A percentile compares a stretch with the other conserved stretches of the same genome.
These are phyloP conservation scores for Pneumocystis jirovecii DNA, from an alignment of 1,139 yeast species.

Conservation along the genomic window DNA sequence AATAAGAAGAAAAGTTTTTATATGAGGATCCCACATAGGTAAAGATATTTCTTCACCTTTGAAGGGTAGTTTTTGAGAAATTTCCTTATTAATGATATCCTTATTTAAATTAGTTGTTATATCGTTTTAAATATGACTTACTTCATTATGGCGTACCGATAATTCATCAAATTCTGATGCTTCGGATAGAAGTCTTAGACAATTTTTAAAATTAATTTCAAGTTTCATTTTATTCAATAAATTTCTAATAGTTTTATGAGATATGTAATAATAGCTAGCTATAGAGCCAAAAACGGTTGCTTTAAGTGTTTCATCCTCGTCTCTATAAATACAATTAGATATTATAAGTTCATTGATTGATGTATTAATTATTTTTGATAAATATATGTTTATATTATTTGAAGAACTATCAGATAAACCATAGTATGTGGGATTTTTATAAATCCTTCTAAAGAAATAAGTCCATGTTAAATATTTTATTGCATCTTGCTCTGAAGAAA, in stretches of 20 bases:
- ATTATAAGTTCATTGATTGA: slow-evolving; percentile 54
- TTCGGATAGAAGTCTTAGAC: slow-evolving; percentile 55
- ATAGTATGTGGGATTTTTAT: slow-evolving; percentile 88
- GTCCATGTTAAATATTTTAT: slow-evolving; percentile 92
- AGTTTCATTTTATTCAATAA: slow-evolving; percentile 40
- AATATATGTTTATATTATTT: slow-evolving; percentile 51
- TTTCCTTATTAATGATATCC: slow-evolving; percentile 77
- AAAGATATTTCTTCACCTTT: slow-evolving; percentile 42
- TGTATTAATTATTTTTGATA: slow-evolving; percentile 56
- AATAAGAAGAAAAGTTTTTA: slow-evolving; percentile 66
- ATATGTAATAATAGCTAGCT: slow-evolving; percentile 81
- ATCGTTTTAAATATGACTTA: neutral
- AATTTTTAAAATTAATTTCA: slow-evolving; percentile 47
- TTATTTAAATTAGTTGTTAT: slow-evolving; percentile 58
- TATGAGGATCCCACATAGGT: slow-evolving; percentile 77
- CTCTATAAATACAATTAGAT: slow-evolving; percentile 53
- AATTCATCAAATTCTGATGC: slow-evolving; percentile 73
- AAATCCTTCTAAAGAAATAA: slow-evolving; percentile 80
- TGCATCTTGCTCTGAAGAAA: slow-evolving; percentile 70
- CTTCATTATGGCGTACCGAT: slow-evolving; percentile 14
- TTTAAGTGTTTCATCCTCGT: slow-evolving; percentile 19
- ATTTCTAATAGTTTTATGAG: slow-evolving; percentile 73
- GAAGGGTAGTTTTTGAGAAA: slow-evolving; percentile 68
- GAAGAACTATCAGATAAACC: slow-evolving; percentile 61
- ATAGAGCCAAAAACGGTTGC: slow-evolving; percentile 68